Conservation (phyloP, 2,329 filamentous ascomycete genomes). For the Septoria petroselini region DNA sequence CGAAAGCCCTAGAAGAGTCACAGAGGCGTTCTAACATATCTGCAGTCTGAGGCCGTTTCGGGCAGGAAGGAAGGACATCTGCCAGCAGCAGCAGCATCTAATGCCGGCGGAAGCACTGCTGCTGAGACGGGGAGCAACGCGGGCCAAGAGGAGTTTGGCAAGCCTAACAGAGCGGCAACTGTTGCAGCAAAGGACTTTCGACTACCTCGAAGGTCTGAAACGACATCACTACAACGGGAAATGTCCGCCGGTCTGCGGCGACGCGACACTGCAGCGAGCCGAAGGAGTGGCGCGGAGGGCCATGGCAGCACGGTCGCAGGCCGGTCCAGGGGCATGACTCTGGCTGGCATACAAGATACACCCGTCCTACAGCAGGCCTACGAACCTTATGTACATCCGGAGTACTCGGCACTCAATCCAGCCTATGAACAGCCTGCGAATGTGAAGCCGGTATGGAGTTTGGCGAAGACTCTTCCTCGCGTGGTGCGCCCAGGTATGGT, state of each 20-base stretch:
- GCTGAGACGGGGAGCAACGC: background rate
- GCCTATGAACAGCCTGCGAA: constrained; percentile 53
- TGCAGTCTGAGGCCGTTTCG: constrained; percentile 16
- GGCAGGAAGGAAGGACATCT: constrained; percentile 3
- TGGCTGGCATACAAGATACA: constrained; percentile 27
- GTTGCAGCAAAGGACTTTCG: constrained; percentile 11
- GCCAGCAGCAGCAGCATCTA: constrained; percentile 7
- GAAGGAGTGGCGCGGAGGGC: constrained; percentile 14
- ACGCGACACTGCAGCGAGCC: constrained; percentile 19
- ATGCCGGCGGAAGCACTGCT: background rate
- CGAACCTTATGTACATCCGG: constrained; percentile 47
- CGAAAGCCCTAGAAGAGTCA: no score
- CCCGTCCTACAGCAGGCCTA: constrained; percentile 24
- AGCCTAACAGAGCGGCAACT: constrained; percentile 20
- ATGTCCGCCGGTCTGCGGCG: constrained; percentile 16
- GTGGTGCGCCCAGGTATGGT: constrained; percentile 55
- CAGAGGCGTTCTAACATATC: background rate
- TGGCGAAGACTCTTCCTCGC: constrained; percentile 54
- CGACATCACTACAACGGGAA: constrained; percentile 12
- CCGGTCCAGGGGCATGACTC: constrained; percentile 19
- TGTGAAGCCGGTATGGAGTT: constrained; percentile 51
- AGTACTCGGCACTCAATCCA: constrained; percentile 54
- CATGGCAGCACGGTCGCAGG: constrained; percentile 17
- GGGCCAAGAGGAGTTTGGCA: constrained; percentile 8
- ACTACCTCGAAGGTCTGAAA: constrained; percentile 11